Conservation (phyloP, 2,329 filamentous ascomycete species). For the Dothideomycetes sp. region DNA sequence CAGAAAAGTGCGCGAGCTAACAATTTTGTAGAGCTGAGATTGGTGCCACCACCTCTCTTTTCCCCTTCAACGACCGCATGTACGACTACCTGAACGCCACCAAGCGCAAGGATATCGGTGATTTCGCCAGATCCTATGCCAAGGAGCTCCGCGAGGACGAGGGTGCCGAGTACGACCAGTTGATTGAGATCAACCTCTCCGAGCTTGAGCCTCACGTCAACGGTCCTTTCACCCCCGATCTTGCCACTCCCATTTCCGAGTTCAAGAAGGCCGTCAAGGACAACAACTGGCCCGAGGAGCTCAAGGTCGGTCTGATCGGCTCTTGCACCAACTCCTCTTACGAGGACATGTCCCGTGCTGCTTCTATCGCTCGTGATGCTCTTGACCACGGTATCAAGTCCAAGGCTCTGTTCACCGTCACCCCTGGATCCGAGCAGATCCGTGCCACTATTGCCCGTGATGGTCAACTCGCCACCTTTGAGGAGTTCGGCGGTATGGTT, state of each 20-base stretch:
- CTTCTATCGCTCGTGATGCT: conserved; percentile 83
- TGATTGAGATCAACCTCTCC: conserved; percentile 91
- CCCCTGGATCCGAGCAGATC: conserved; percentile 94
- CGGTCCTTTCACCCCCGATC: conserved; percentile 95
- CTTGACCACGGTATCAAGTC: conserved; percentile 87
- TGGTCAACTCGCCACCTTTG: conserved; percentile 84
- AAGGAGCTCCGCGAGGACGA: conserved; percentile 78
- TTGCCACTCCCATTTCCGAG: conserved; percentile 95
- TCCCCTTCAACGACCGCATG: conserved; percentile 98
- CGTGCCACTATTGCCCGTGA: conserved; percentile 85
- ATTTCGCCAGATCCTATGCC: conserved; percentile 77
- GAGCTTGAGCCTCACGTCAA: conserved; percentile 98
- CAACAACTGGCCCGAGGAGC: conserved; percentile 91
- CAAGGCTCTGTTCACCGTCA: conserved; percentile 88
- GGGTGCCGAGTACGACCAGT: conserved; percentile 87
- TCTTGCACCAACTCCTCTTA: conserved; percentile 93
- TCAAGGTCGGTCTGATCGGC: conserved; percentile 94
- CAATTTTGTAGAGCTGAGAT: conserved; percentile 46
- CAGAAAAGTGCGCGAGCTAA: conserved; percentile 1
- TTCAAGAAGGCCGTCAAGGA: conserved; percentile 89
- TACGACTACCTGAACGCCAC: conserved; percentile 90
- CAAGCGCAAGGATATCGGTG: conserved; percentile 81
- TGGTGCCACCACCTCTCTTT: conserved; percentile 81
- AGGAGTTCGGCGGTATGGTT: conserved; percentile 90
- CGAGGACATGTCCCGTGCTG: conserved; percentile 87